phyloP scores from a whole-genome alignment of 148 eudicot genomes.

The Heliosperma pusillum region DNA sequence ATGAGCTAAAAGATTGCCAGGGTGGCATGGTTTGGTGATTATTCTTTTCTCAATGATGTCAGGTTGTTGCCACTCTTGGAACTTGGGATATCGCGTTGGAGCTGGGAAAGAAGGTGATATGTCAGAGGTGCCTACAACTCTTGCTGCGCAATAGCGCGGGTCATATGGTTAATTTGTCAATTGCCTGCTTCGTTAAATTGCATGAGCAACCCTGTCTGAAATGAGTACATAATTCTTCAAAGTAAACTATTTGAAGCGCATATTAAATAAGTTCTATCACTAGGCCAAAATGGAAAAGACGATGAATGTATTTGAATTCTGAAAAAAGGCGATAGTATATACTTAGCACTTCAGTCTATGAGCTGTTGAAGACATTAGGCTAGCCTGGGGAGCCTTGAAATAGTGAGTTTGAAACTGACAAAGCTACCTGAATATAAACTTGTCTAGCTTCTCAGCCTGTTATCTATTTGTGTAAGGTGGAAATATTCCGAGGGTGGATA shows the following conservation, averaged over 20 bases:
- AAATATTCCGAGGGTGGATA: background rate
- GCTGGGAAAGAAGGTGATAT: conserved; percentile 73
- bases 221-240: background rate
- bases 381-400: background rate
- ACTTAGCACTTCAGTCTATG: background rate
- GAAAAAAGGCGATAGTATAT: background rate
- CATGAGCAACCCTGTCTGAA: background rate
- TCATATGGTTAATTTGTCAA: conserved; percentile 1
- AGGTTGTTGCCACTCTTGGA: conserved; percentile 77
- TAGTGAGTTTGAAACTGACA: background rate
- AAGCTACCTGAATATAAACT: background rate
- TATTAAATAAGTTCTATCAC: background rate
- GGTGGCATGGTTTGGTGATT: background rate
- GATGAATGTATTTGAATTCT: no score
- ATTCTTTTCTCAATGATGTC: conserved; percentile 26
- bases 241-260: background rate
- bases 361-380: background rate
- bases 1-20: background rate
- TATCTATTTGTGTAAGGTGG: background rate
- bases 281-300: background rate
- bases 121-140: conserved; percentile 62
- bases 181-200: background rate
- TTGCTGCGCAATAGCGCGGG: background rate
- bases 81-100: conserved; percentile 81
- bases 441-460: background rate